Conservation (phyloP, 2,329 filamentous ascomycete species). For the Penicillium thymicola region DNA sequence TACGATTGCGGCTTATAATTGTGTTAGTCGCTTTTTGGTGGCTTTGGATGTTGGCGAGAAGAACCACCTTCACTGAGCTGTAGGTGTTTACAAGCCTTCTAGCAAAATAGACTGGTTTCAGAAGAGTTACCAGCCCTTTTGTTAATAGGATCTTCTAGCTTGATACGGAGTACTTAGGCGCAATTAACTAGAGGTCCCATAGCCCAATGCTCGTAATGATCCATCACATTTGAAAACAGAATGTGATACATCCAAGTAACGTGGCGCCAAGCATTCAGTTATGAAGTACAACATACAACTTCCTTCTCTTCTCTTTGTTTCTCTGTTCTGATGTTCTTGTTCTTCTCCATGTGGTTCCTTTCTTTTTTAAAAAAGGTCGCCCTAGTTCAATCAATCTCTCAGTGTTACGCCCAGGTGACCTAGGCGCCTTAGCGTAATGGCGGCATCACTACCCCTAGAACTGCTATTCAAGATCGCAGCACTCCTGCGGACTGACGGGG, state of each 20-base stretch:
- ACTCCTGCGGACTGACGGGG: background rate
- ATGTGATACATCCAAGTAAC: background rate
- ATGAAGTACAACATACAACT: background rate
- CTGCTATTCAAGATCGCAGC: background rate
- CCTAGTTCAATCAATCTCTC: background rate
- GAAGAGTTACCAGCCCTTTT: background rate
- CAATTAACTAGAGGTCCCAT: too few species aligned
- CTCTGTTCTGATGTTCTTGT: background rate
- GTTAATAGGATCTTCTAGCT: background rate
- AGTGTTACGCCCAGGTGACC: background rate
- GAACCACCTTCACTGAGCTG: slow-evolving; percentile 24
- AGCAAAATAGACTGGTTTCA: background rate
- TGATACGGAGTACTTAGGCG: background rate
- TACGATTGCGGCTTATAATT: slow-evolving; percentile 78
- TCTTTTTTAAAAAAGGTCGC: background rate
- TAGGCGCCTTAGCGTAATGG: background rate
- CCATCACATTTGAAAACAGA: too few species aligned
- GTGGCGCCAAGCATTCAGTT: background rate
- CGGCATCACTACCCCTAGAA: background rate
- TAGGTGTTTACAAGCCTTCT: background rate
- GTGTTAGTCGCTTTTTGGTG: slow-evolving; percentile 78
- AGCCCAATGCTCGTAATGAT: background rate
- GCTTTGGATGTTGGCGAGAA: slow-evolving; percentile 64
- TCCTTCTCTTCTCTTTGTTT: background rate
- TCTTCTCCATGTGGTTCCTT: background rate